Conservation (phyloP, 2,329 filamentous ascomycete genomes). For the Fusarium abutilonis region DNA sequence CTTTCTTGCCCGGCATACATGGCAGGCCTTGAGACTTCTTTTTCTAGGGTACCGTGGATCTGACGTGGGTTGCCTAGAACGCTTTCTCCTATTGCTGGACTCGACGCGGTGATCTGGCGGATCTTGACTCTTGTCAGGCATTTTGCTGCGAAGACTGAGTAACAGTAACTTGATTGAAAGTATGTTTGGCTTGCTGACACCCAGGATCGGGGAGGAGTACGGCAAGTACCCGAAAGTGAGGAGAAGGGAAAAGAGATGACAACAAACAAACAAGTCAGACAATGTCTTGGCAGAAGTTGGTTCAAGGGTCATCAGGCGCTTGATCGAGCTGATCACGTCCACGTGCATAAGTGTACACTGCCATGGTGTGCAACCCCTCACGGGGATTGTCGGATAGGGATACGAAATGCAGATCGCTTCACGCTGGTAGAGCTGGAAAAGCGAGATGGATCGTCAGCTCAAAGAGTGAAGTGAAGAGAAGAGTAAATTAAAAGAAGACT, state of each 20-base stretch:
- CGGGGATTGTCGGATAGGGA: conserved; percentile 36
- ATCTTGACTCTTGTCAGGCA: not conserved
- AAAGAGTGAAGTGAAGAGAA: not conserved
- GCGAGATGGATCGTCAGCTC: not conserved
- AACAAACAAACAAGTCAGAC: not conserved
- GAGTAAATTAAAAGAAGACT: conserved; percentile 5
- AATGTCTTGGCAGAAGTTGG: conserved; percentile 16
- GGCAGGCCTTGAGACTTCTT: conserved; percentile 50
- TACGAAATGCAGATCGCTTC: conserved; percentile 2
- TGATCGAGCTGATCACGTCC: not conserved
- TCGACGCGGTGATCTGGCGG: not conserved
- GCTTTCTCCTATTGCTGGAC: conserved; percentile 24
- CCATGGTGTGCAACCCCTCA: conserved; percentile 22
- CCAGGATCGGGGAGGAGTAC: conserved; percentile 32
- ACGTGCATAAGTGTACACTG: conserved; percentile 5
- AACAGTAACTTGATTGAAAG: not conserved
- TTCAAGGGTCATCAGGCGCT: not conserved
- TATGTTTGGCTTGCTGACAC: not conserved
- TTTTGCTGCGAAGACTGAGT: not conserved
- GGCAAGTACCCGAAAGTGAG: conserved; percentile 20
- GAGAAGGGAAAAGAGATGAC: not conserved
- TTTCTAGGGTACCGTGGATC: conserved; percentile 46
- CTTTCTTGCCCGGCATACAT: conserved; percentile 50
- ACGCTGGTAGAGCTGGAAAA: not conserved
- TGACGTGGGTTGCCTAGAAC: conserved; percentile 26